Evolutionary conservation across 169 alveolate genomes (phyloP).

Genomic region (Plasmodium coatneyi): DNA sequence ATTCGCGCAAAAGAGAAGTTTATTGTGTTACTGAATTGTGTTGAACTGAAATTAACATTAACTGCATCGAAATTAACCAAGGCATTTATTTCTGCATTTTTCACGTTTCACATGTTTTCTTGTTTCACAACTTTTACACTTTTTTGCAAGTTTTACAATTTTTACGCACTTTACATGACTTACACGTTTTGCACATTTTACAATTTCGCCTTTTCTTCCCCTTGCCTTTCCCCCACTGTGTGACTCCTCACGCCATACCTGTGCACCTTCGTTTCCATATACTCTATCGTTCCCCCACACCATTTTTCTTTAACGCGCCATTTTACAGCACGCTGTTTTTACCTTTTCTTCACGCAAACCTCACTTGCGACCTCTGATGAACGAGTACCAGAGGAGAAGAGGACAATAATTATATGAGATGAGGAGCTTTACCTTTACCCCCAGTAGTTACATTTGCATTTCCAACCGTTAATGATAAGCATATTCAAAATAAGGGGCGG

Average conservation of each 20-base stretch:
- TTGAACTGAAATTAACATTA: background rate
- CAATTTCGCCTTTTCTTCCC: background rate
- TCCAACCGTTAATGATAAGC: background rate
- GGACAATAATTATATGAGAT: background rate
- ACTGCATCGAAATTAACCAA: background rate
- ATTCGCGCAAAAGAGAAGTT: background rate
- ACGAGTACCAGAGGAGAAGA: background rate
- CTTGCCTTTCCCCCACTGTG: background rate
- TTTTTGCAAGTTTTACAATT: background rate
- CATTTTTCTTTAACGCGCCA: background rate
- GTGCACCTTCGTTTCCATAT: background rate
- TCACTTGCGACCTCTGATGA: background rate
- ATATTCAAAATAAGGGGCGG: background rate
- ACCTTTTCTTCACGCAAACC: background rate
- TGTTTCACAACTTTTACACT: too few species aligned
- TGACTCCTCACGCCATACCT: background rate
- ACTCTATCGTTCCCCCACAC: background rate
- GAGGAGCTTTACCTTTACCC: background rate
- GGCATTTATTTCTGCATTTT: background rate
- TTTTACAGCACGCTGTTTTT: background rate
- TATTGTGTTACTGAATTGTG: background rate
- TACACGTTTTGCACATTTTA: background rate
- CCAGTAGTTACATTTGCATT: background rate
- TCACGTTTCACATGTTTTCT: background rate
- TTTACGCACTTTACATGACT: background rate